Percentiles rank a stretch among this genome's conserved stretches.
These are phyloP conservation scores for Petrea volubilis DNA, from an alignment of 257 asterid genomes.

Conservation along the genomic window DNA sequence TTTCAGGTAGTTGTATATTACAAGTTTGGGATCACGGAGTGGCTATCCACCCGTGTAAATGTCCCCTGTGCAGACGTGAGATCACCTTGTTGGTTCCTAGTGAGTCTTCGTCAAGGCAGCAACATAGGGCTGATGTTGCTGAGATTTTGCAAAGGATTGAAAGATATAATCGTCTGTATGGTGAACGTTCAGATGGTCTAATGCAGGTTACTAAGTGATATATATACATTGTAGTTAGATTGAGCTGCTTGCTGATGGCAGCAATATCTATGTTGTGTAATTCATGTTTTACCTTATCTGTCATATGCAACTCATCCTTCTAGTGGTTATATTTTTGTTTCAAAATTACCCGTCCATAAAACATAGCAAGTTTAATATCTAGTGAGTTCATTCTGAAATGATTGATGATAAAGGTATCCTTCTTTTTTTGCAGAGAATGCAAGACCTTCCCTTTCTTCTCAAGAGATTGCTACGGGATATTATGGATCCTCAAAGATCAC, in stretches of 20 bases:
- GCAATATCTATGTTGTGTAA: too few relatives aligned
- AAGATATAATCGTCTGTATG: conserved; percentile 74
- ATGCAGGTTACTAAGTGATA: conserved; percentile 57
- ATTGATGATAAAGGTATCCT: conserved; percentile 19
- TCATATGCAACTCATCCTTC: background rate
- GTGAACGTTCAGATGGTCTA: conserved; percentile 54
- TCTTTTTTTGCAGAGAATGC: conserved; percentile 75
- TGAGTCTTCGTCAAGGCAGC: conserved; percentile 59
- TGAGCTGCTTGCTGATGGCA: too few relatives aligned
- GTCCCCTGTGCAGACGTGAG: conserved; percentile 91
- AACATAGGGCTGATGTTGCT: conserved; percentile 39
- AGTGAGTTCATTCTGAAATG: conserved; percentile 11
- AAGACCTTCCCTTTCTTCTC: conserved; percentile 94
- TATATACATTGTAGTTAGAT: background rate
- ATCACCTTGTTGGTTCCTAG: conserved; percentile 88
- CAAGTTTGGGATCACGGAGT: conserved; percentile 86
- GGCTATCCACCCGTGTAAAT: conserved; percentile 79
- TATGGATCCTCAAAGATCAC: conserved; percentile 83
- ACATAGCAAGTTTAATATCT: background rate
- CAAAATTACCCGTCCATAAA: background rate
- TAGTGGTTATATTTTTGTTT: background rate
- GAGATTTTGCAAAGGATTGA: conserved; percentile 65
- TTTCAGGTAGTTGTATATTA: conserved; percentile 73
- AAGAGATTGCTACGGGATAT: conserved; percentile 81
- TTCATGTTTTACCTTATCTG: background rate